phyloP scores from a whole-genome alignment of 257 asterid species.

The Ocimum tenuiflorum region DNA sequence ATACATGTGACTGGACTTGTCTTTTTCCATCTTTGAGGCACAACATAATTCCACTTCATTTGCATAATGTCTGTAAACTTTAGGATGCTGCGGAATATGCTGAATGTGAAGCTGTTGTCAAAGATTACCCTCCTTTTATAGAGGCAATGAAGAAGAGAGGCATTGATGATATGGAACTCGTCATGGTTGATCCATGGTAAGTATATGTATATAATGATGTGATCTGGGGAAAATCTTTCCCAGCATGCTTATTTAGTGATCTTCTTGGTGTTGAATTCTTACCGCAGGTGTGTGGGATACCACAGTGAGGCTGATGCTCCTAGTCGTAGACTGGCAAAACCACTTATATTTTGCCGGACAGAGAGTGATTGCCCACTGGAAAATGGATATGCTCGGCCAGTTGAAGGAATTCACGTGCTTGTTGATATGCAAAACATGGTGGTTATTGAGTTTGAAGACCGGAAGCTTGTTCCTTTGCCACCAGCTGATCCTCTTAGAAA shows the following conservation, averaged over 20 bases:
- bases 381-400: conserved; percentile 97
- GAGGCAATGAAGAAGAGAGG: conserved; percentile 99
- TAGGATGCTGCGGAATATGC: conserved; percentile 98
- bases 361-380: conserved; percentile 97
- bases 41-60: not conserved
- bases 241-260: conserved; percentile 8
- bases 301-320: conserved; percentile 92
- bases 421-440: conserved; percentile 96
- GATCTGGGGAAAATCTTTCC: conserved; percentile 1
- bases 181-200: conserved; percentile 98
- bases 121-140: conserved; percentile 78
- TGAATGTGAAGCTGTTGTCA: conserved; percentile 93
- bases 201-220: conserved; percentile 20
- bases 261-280: conserved; percentile 17
- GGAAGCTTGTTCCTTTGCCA: conserved; percentile 86
- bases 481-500: conserved; percentile 95
- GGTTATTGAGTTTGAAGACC: conserved; percentile 88
- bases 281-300: conserved; percentile 90
- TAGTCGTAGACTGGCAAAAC: conserved; percentile 90
- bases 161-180: conserved; percentile 94
- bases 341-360: conserved; percentile 84
- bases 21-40: not conserved
- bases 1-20: not conserved
- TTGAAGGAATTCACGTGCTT: conserved; percentile 89
- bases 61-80: not conserved